These are phyloP conservation scores for Xerocomus nothofagi DNA, from an alignment of 1,284 basidiomycete species.

Conservation along the genomic window DNA sequence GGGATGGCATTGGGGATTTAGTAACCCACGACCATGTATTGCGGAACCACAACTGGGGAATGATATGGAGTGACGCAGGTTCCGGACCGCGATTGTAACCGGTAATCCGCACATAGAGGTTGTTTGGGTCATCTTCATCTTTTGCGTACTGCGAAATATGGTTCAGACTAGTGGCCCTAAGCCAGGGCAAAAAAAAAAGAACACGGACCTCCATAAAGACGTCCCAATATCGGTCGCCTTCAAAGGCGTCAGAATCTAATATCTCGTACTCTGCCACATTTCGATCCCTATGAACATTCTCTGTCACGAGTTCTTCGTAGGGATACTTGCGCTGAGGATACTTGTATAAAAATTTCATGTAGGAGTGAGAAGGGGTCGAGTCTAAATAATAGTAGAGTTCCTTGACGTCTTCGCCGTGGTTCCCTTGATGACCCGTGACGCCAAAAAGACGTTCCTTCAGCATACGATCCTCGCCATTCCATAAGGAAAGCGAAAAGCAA, in stretches of 20 bases:
- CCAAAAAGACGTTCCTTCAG: conserved; percentile 96
- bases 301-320: conserved; percentile 89
- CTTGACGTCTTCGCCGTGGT: conserved; percentile 99
- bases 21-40: conserved; percentile 98
- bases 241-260: conserved; percentile 89
- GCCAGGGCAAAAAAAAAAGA: conserved; percentile 6
- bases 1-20: conserved; percentile 74
- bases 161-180: background rate
- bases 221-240: conserved; percentile 97
- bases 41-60: conserved; percentile 96
- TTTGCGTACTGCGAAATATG: conserved; percentile 80
- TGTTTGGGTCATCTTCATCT: conserved; percentile 89
- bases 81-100: conserved; percentile 97
- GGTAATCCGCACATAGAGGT: conserved; percentile 90
- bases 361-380: conserved; percentile 96
- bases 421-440: conserved; percentile 94
- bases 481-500: conserved; percentile 87
- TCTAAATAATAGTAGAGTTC: conserved; percentile 98
- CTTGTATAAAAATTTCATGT: conserved; percentile 99
- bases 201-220: conserved; percentile 85
- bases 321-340: conserved; percentile 92
- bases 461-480: conserved; percentile 95
- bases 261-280: conserved; percentile 93
- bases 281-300: conserved; percentile 80
- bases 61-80: conserved; percentile 90